These are phyloP conservation scores for Withania somnifera DNA, from an alignment of 305 asterid genomes.

Conservation along the genomic window DNA sequence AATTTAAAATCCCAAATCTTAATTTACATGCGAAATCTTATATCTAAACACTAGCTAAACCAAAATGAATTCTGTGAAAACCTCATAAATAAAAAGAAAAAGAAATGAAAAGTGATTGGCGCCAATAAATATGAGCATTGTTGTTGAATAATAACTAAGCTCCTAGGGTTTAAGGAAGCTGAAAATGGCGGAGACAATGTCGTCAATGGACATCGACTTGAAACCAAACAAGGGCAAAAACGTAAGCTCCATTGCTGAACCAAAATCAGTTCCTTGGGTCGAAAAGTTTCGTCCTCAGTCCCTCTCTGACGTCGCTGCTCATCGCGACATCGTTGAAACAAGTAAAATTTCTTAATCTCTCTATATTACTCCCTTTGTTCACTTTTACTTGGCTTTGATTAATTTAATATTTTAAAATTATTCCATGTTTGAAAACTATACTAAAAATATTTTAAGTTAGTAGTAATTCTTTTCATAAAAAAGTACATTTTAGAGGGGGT, in stretches of 20 bases:
- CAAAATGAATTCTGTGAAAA: too few relatives aligned
- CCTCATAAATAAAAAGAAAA: too few relatives aligned
- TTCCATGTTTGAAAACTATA: too few relatives aligned
- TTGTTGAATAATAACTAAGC: too few relatives aligned
- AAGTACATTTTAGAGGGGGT: too few relatives aligned
- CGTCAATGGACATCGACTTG: constrained; percentile 67
- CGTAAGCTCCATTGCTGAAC: constrained; percentile 25
- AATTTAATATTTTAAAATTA: too few relatives aligned
- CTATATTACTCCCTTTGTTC: neutral
- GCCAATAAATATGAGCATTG: neutral
- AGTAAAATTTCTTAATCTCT: constrained; percentile 22
- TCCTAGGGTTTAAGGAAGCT: constrained; percentile 3
- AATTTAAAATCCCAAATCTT: too few relatives aligned
- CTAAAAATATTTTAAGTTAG: too few relatives aligned
- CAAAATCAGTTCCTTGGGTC: constrained; percentile 85
- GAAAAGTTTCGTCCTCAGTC: constrained; percentile 96
- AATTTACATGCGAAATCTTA: too few relatives aligned
- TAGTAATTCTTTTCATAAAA: too few relatives aligned
- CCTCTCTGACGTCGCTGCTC: constrained; percentile 92
- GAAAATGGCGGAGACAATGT: constrained; percentile 55
- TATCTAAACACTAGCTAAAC: too few relatives aligned
- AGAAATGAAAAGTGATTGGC: neutral
- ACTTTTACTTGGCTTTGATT: too few relatives aligned
- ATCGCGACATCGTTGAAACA: constrained; percentile 86
- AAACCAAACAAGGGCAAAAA: constrained; percentile 49